Percentiles rank a stretch among this genome's conserved stretches.
These are phyloP conservation scores for Boechera stricta DNA, from an alignment of 345 rosid genomes.

Conservation along the genomic window DNA sequence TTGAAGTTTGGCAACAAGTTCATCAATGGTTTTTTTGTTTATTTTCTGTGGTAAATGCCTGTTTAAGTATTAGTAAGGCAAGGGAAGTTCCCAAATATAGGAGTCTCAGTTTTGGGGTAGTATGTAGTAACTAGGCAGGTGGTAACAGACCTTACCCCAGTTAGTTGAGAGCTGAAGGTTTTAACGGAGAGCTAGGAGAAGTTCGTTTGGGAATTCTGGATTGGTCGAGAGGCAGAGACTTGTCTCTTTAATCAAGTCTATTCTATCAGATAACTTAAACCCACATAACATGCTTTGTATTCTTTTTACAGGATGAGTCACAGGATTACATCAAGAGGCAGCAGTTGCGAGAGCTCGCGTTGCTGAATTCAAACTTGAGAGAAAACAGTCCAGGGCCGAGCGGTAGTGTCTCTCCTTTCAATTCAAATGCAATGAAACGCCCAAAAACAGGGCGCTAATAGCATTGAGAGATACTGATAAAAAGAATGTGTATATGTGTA, in stretches of 20 bases:
- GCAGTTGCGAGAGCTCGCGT: constrained; percentile 88
- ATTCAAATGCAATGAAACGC: constrained; percentile 94
- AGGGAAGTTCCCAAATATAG: not conserved
- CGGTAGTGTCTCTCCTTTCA: constrained; percentile 94
- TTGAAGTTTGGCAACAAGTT: constrained; percentile 16
- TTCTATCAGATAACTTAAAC: not conserved
- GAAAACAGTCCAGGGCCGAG: constrained; percentile 99
- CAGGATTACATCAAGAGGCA: constrained; percentile 96
- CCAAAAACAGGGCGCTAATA: constrained; percentile 84
- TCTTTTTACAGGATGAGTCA: constrained; percentile 78
- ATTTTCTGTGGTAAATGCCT: not conserved
- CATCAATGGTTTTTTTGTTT: not conserved
- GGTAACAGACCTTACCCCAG: not conserved
- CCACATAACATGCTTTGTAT: constrained; percentile 10
- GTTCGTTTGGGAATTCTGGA: constrained; percentile 3
- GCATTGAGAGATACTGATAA: constrained; percentile 6
- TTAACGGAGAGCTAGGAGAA: not conserved
- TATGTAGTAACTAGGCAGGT: not conserved
- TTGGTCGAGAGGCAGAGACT: not conserved
- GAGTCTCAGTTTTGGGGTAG: not conserved
- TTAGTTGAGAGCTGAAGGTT: not conserved
- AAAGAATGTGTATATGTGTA: constrained; percentile 34
- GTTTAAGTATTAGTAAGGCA: not conserved
- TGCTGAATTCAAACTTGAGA: constrained; percentile 88
- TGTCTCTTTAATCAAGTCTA: not conserved